Base-by-base conservation (phyloP, 1,284 basidiomycete species). In the Pseudozyma tsukubaensis region DNA sequence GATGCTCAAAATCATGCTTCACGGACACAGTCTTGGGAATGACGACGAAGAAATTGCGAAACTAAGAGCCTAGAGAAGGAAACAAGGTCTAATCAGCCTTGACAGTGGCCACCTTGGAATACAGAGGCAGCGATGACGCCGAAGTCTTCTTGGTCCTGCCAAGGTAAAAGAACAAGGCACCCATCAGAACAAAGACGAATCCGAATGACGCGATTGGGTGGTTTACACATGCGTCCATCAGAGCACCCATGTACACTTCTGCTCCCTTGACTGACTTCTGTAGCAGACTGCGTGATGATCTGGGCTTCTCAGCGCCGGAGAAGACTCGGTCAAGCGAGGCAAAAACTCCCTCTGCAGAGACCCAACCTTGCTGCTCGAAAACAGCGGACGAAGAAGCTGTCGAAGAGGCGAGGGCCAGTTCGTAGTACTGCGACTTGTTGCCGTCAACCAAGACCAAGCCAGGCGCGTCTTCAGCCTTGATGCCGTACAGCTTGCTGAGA, bases 361-460 rank as follows among this genome's bases (percentile, higher is more conserved):
- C 52, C 76, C 76, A 79, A 18, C 36, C 18, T n/a, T 51, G 40
- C n/a, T n/a, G n/a, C n/a, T n/a, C n/a, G n/a, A n/a, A n/a, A n/a
- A n/a, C n/a, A n/a, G n/a, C n/a, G n/a, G n/a, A n/a, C n/a, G n/a
- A n/a, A n/a, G n/a, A 8, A 45, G 7, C 9, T 8, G 7, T 21
- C 18, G 8, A n/a, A 8, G 18, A 11, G 19, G 8, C 24, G n/a
- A 24, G 4, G 7, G 11, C 7, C 16, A 81, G 60, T 4, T 70
- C 55, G 58, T 63, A 80, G 49, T 79, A 82, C 40, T 68, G 54
- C 49, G 68, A 13, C 48, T 65, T 57, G 51, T 62, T 48, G 14
- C 76, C 77, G 35, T 82, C 79, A 2, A 78, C 74, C 12, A 82
- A 52, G 14, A 82, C 50, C 10, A 74, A 59, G 1, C 48, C 43